Base-by-base conservation (phyloP, 2,329 filamentous ascomycete species). In the Neoscytalidium dimidiatum region DNA sequence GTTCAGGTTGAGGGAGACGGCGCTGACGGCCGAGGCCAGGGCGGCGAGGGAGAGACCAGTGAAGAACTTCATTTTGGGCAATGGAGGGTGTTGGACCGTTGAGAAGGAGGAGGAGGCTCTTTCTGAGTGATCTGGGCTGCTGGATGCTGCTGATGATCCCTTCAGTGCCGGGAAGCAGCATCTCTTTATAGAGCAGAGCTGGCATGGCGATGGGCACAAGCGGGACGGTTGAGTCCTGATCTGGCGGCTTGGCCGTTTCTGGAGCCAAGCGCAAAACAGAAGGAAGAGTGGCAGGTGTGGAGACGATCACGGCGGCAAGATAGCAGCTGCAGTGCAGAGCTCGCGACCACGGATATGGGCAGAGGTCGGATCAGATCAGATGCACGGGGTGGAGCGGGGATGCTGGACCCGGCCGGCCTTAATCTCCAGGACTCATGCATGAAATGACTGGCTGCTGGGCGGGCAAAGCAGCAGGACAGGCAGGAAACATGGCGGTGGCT, bases 71-170 rank as follows among this genome's bases (percentile, higher is more conserved):
- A 61, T 61, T 5, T 28, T 61, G 57, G 11, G 35, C 14, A 26
- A 61, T 11, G 41, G 28, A 23, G 21, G 17, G 8, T 14, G 23
- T 3, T 28, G 28, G 46, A 49, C 11, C 11, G 46, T n/a, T n/a
- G n/a, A 14, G 23, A 14, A 17, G 46, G 13, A 41, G 38, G 14
- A 41, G 38, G 38, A 41, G 38, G 38, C 38, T 41, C 38, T 41
- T 41, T 11, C 41, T 48, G 52, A 48, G 51, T 63, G 61, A 56
- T 46, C 52, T 64, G 62, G 51, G 52, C 57, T 62, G 62, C 52
- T 64, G 41, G 38, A 35, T 53, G 35, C 48, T 53, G 61, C 61
- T 52, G 48, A n/a, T 29, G 61, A 33, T 19, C 14, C 14, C 3
- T 13, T 14, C 31, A 23, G 3, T 6, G 19, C 14, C 17, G n/a